Evolutionary conservation across 1,139 yeast species (phyloP), one percentile per base, ranked within the genome.

Genomic region (Candida gigantensis): DNA sequence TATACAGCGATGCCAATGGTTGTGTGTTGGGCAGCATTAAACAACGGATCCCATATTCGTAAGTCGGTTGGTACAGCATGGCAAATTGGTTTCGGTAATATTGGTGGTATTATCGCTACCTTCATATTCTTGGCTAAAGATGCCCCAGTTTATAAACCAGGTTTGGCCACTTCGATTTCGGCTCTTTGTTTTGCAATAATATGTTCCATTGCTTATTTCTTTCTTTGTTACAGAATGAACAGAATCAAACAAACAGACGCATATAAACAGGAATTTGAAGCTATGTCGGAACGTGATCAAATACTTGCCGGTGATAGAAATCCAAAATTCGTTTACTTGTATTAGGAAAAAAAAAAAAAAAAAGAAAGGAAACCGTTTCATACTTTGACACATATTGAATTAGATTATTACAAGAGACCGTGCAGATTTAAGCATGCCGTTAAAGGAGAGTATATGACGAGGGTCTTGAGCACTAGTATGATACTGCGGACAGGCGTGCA

Each of bases 31-130:
- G 68, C 68, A 12, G 74, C 83, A 11, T 68, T 83, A 53, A 82
- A 82, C 52, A 74, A 77, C 47, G 78, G 83, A 7, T 88, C 90
- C 25, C 90, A 84, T 54, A 63, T 78, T 39, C 70, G 90, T 56
- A 80, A 82, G 48, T 70, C 84, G 21, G 82, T 83, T 14, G 87
- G 86, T 36, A 77, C 88, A 12, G 88, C 86, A 2, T 80, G 81
- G 72, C 85, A 81, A 52, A 76, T 85, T 47, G 94, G 92, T 2
- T 83, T 84, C 55, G 94, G 92, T 45, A 84, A 85, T 60, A 81
- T 83, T 53, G 94, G 94, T 44, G 94, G 92, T 52, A 84, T 84
- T 52, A 75, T 84, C 44, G 68, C 90, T 10, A 78, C 89, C 2
- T 83, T 72, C 51, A 63, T 81, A 18, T 83, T 78, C 64, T 65